Evolutionary conservation across 805 yeast genomes (phyloP).

Genomic region (Scheffersomyces coipomensis): DNA sequence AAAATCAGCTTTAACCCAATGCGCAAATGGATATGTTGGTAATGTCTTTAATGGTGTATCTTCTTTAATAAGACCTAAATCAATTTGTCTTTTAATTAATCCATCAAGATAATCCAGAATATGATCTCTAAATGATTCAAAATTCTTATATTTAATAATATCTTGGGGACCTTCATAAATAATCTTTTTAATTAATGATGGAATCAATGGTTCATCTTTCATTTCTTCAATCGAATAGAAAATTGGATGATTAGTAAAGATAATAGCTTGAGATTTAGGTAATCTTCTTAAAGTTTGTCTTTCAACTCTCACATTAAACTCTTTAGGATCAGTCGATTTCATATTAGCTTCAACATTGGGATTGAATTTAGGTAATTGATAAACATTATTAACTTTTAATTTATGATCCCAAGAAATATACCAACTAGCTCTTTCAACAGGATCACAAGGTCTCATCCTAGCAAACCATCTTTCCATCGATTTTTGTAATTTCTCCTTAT

Average conservation of each 20-base stretch:
- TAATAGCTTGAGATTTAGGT: slow-evolving; percentile 63
- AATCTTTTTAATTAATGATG: slow-evolving; percentile 68
- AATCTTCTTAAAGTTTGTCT: slow-evolving; percentile 69
- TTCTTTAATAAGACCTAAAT: slow-evolving; percentile 50
- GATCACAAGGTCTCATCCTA: slow-evolving; percentile 56
- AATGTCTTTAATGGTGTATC: slow-evolving; percentile 59
- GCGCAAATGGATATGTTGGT: slow-evolving; percentile 65
- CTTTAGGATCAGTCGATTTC: slow-evolving; percentile 41
- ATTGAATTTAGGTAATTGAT: slow-evolving; percentile 48
- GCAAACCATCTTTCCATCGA: slow-evolving; percentile 76
- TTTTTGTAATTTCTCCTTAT: slow-evolving; percentile 58
- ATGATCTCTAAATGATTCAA: slow-evolving; percentile 58
- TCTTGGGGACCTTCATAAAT: slow-evolving; percentile 65
- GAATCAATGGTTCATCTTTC: slow-evolving; percentile 76
- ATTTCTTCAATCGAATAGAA: slow-evolving; percentile 75
- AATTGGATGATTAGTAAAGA: slow-evolving; percentile 76
- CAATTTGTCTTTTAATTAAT: slow-evolving; percentile 57
- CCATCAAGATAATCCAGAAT: slow-evolving; percentile 55
- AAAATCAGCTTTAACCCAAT: slow-evolving; percentile 45
- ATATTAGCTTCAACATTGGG: slow-evolving; percentile 29
- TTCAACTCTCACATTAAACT: slow-evolving; percentile 69
- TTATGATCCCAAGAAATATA: slow-evolving; percentile 74
- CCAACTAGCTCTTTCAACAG: slow-evolving; percentile 77
- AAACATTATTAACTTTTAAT: slow-evolving; percentile 54
- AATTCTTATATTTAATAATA: slow-evolving; percentile 63